Conservation (phyloP, 2,329 filamentous ascomycete genomes). For the Lasiodiplodia gonubiensis region DNA sequence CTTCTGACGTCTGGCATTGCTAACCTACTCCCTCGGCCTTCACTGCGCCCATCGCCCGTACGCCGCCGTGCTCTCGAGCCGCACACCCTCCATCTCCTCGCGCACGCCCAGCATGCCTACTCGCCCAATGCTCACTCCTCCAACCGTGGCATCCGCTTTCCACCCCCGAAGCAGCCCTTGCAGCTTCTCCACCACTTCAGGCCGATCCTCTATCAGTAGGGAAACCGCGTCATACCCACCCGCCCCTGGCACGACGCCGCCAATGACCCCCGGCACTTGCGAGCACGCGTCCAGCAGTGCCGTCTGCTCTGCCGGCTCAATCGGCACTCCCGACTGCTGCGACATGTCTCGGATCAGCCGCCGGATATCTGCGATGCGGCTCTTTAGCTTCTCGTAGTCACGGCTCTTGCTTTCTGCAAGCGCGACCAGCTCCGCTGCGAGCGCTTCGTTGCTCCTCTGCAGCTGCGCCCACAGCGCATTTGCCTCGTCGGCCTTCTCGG, state of each 20-base stretch:
- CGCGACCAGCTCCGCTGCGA: conserved; percentile 68
- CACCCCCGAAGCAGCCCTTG: conserved; percentile 69
- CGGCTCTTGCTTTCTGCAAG: conserved; percentile 55
- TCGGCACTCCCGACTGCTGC: conserved; percentile 73
- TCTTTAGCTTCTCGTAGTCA: conserved; percentile 59
- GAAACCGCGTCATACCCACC: conserved; percentile 92
- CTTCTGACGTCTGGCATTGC: conserved; percentile 19
- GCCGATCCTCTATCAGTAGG: conserved; percentile 76
- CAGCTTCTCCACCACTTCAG: conserved; percentile 65
- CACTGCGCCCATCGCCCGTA: conserved; percentile 50
- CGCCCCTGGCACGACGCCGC: conserved; percentile 91
- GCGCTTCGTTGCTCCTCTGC: conserved; percentile 73
- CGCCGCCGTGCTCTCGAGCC: conserved; percentile 45
- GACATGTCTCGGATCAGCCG: conserved; percentile 78
- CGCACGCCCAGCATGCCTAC: conserved; percentile 73
- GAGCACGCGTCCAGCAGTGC: conserved; percentile 78
- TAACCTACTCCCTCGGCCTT: conserved; percentile 8
- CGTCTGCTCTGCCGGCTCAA: conserved; percentile 88
- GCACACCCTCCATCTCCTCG: conserved; percentile 73
- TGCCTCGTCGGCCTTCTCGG: conserved; percentile 67
- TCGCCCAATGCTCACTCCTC: conserved; percentile 58
- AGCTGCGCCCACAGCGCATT: conserved; percentile 75
- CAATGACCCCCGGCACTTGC: conserved; percentile 77
- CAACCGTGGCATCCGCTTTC: conserved; percentile 53
- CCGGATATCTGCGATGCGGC: conserved; percentile 58